Percentiles rank a stretch among this genome's conserved stretches.
phyloP scores from a whole-genome alignment of 2,329 filamentous ascomycete genomes.

The Thelonectria blattea region DNA sequence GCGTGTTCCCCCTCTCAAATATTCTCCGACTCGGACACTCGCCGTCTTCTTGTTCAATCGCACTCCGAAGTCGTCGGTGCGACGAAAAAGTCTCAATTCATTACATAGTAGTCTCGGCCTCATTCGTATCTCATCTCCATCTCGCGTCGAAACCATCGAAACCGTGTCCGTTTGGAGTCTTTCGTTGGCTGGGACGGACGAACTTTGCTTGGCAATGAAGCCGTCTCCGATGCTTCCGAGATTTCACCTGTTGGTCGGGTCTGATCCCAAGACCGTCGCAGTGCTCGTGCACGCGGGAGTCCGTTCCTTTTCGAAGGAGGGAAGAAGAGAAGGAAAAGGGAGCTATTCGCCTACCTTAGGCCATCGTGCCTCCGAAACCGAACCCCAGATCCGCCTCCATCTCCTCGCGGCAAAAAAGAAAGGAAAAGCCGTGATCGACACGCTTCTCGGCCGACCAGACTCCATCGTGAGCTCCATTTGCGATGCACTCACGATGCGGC shows the following conservation, averaged over 20 bases:
- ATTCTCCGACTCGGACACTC: not conserved
- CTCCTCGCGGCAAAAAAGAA: not conserved
- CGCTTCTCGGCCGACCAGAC: not conserved
- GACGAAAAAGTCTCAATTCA: not conserved
- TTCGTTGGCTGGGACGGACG: not conserved
- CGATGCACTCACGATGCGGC: not conserved
- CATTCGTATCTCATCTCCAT: not conserved
- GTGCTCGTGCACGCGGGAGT: not conserved
- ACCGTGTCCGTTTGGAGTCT: not conserved
- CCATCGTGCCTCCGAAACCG: not conserved
- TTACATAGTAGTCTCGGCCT: not conserved
- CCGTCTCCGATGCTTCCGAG: not conserved
- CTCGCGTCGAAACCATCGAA: not conserved
- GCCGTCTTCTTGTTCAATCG: not conserved
- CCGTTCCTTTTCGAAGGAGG: too few species aligned
- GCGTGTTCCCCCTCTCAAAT: not conserved
- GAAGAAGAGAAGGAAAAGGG: not conserved
- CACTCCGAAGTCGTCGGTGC: not conserved
- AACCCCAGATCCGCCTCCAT: not conserved
- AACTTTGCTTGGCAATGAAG: not conserved
- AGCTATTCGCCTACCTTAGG: not conserved
- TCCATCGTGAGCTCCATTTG: not conserved
- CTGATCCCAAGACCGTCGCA: not conserved
- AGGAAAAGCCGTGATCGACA: not conserved
- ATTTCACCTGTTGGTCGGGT: not conserved